Percentiles rank a stretch among this genome's conserved stretches.
phyloP scores from a whole-genome alignment of 2,329 filamentous ascomycete species.

The Hymenoscyphus occultus region DNA sequence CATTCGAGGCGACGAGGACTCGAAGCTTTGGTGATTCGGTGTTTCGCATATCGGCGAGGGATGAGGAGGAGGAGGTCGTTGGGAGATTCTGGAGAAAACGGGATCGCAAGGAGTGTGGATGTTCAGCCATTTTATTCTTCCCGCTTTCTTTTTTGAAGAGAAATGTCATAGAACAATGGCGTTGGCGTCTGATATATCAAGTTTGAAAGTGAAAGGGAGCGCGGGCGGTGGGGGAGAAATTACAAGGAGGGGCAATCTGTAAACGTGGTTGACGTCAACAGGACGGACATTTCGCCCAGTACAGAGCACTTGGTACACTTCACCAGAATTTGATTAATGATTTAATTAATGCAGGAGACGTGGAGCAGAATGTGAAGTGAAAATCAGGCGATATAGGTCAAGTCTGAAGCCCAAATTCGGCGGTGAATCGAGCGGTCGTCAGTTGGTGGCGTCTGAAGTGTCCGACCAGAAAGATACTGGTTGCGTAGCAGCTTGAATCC shows the following conservation, averaged over 20 bases:
- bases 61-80: constrained; percentile 29
- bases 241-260: constrained; percentile 1
- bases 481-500: no score
- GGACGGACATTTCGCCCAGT: neutral
- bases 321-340: neutral
- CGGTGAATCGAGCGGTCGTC: neutral
- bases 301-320: no score
- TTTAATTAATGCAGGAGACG: neutral
- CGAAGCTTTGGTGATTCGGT: constrained; percentile 56
- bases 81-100: constrained; percentile 21
- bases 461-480: neutral
- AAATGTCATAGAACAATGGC: neutral
- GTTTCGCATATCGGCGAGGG: constrained; percentile 32
- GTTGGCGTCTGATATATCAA: neutral
- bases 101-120: constrained; percentile 16
- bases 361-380: neutral
- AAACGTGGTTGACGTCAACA: constrained; percentile 14
- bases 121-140: constrained; percentile 28
- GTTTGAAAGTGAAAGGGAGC: neutral
- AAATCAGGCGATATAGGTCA: neutral
- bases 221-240: constrained; percentile 7
- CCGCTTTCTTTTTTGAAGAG: constrained; percentile 14
- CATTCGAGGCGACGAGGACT: constrained; percentile 64
- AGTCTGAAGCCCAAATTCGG: neutral
- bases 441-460: neutral